Conservation (phyloP, 164 flowering plant genomes). For the Sedum album region DNA sequence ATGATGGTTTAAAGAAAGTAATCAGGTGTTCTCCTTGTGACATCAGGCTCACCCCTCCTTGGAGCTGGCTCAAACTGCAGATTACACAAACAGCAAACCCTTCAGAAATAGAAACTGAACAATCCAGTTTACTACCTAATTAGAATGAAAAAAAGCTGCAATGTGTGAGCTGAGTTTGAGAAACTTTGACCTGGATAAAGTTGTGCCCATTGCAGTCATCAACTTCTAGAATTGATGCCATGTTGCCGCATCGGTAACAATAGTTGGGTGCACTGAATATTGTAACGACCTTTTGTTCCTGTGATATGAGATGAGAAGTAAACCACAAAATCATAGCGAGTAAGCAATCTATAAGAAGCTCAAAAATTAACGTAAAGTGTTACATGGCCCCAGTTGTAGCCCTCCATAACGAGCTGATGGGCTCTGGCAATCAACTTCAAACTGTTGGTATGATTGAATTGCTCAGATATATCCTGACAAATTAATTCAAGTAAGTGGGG, state of each 20-base stretch:
- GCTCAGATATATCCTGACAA: constrained; percentile 94
- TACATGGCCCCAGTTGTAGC: constrained; percentile 98
- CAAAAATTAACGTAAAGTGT: constrained; percentile 5
- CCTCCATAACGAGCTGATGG: constrained; percentile 98
- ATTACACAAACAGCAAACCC: not conserved
- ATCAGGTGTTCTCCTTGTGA: constrained; percentile 94
- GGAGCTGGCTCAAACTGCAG: constrained; percentile 99
- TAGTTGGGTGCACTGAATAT: constrained; percentile 97
- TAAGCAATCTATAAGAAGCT: not conserved
- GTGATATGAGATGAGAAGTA: constrained; percentile 16
- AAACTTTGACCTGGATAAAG: constrained; percentile 69
- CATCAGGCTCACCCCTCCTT: constrained; percentile 97
- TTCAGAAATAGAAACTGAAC: no score
- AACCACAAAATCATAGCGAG: not conserved
- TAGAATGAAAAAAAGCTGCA: not conserved
- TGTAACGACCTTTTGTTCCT: constrained; percentile 98
- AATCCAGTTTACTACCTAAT: no score
- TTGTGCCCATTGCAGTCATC: constrained; percentile 94
- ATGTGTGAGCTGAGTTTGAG: constrained; percentile 7
- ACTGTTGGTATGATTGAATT: constrained; percentile 86
- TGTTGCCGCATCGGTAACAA: constrained; percentile 97
- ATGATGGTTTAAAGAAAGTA: constrained; percentile 50
- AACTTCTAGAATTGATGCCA: constrained; percentile 96
- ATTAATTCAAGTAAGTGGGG: not conserved
- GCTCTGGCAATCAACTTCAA: constrained; percentile 95